Conservation (phyloP, 2,329 filamentous ascomycete genomes). For the Claviceps spartinae region DNA sequence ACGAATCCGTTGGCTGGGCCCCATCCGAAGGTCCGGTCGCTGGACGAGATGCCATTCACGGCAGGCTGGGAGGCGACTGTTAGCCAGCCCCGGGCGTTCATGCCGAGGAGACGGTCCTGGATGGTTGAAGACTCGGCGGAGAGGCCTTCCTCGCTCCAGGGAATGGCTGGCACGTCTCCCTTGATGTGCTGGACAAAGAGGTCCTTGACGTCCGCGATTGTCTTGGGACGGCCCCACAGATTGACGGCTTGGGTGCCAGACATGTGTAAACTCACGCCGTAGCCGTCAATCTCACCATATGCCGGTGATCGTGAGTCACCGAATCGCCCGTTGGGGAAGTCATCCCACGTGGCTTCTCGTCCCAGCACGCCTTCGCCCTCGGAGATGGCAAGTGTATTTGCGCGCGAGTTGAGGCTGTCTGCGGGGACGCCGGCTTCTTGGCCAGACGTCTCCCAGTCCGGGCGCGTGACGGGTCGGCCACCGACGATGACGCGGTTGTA, state of each 20-base stretch:
- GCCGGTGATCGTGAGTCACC: conserved; percentile 86
- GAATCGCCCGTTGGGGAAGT: conserved; percentile 93
- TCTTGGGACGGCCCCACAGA: conserved; percentile 72
- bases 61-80: conserved; percentile 91
- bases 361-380: conserved; percentile 84
- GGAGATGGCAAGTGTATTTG: conserved; percentile 81
- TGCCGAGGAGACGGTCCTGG: conserved; percentile 54
- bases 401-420: conserved; percentile 60
- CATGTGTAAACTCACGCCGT: conserved; percentile 89
- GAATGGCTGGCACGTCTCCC: conserved; percentile 67
- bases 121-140: conserved; percentile 76
- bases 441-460: conserved; percentile 58
- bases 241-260: conserved; percentile 69
- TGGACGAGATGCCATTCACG: conserved; percentile 71
- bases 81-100: conserved; percentile 86
- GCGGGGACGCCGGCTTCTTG: conserved; percentile 65
- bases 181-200: conserved; percentile 73
- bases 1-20: conserved; percentile 85
- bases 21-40: conserved; percentile 78
- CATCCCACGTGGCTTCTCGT: conserved; percentile 94
- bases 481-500: conserved; percentile 80
- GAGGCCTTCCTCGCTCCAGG: conserved; percentile 86
- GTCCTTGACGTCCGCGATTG: conserved; percentile 55
- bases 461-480: conserved; percentile 42
- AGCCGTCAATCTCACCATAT: conserved; percentile 95